phyloP scores from a whole-genome alignment of 2,329 filamentous ascomycete species.

The Pseudopithomyces chartarum region DNA sequence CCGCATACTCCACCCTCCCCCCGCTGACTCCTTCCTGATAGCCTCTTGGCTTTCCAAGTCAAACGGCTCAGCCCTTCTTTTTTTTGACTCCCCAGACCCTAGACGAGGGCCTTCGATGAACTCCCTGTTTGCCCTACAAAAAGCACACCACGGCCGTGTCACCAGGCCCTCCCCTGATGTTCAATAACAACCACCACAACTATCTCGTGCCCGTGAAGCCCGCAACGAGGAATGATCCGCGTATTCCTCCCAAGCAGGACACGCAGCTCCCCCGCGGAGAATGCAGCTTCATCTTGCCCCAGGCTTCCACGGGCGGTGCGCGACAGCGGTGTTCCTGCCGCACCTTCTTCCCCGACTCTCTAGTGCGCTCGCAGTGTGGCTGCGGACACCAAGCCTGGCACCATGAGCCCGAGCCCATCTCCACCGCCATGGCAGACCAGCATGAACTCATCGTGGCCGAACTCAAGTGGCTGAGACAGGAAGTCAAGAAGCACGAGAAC shows the following conservation, averaged over 20 bases:
- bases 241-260: conserved; percentile 44
- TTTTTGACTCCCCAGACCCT: conserved; percentile 15
- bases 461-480: conserved; percentile 40
- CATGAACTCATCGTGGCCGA: conserved; percentile 43
- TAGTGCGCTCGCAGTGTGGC: conserved; percentile 49
- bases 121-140: conserved; percentile 25
- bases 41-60: conserved; percentile 12
- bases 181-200: conserved; percentile 39
- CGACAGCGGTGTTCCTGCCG: conserved; percentile 52
- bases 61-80: conserved; percentile 14
- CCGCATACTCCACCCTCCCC: conserved; percentile 29
- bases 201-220: conserved; percentile 36
- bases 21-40: conserved; percentile 27
- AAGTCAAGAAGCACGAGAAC: conserved; percentile 38
- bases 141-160: conserved; percentile 31
- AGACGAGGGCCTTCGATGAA: conserved; percentile 39
- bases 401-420: conserved; percentile 45
- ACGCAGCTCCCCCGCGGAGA: conserved; percentile 45
- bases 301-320: conserved; percentile 24
- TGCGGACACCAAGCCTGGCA: conserved; percentile 56
- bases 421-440: conserved; percentile 43
- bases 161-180: conserved; percentile 42
- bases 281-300: conserved; percentile 42
- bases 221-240: conserved; percentile 30
- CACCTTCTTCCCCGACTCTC: conserved; percentile 47